Conservation (phyloP, 148 eudicot species). For the Polygonum maritimum region DNA sequence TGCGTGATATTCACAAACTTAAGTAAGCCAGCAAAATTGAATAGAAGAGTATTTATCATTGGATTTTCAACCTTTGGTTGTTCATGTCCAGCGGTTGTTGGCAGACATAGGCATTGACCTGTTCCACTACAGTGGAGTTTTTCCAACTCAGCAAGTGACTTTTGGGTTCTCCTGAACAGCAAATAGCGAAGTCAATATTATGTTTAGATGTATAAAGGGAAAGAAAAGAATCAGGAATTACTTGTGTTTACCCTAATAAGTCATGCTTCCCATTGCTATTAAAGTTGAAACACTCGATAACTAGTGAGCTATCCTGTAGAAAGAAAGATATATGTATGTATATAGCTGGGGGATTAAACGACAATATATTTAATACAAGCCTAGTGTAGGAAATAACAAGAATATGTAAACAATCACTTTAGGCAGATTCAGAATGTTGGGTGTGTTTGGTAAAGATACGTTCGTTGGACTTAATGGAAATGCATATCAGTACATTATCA, state of each 20-base stretch:
- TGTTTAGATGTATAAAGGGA: neutral
- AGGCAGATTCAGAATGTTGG: neutral
- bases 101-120: conserved; percentile 55
- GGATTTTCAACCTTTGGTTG: conserved; percentile 47
- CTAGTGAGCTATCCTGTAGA: conserved; percentile 81
- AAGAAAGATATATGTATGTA: conserved; percentile 10
- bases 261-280: conserved; percentile 91
- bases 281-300: conserved; percentile 83
- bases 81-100: conserved; percentile 48
- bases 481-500: neutral
- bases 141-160: conserved; percentile 66
- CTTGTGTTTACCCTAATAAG: conserved; percentile 58
- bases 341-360: conserved; percentile 2
- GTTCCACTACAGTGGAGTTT: conserved; percentile 49
- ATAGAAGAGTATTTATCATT: neutral
- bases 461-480: neutral
- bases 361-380: neutral
- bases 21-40: neutral
- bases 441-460: neutral
- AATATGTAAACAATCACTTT: neutral
- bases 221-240: conserved; percentile 7
- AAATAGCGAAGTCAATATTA: conserved; percentile 16
- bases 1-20: conserved; percentile 17
- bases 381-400: neutral
- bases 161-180: conserved; percentile 57